Evolutionary conservation across 179 eudicot genomes (phyloP).

Genomic region (Beta lomatogona): DNA sequence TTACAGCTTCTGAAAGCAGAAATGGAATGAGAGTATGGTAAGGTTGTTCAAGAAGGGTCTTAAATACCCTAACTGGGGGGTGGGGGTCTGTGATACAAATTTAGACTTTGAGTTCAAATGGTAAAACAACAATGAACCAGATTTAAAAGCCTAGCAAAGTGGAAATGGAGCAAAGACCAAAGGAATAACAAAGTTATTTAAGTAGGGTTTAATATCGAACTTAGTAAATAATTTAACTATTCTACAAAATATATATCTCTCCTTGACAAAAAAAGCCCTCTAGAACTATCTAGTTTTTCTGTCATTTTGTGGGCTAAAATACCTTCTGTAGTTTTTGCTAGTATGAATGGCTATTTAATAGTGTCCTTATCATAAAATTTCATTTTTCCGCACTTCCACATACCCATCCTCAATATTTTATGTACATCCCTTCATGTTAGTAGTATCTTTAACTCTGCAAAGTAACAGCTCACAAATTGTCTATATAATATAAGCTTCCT

Average conservation of each 20-base stretch:
- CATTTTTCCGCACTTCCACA: background rate
- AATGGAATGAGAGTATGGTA: background rate
- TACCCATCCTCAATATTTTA: background rate
- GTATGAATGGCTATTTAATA: background rate
- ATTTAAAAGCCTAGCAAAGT: background rate
- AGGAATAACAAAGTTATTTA: background rate
- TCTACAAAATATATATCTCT: background rate
- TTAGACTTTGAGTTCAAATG: too few relatives aligned
- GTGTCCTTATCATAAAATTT: background rate
- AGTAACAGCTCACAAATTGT: conserved; percentile 21
- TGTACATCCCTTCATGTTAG: background rate
- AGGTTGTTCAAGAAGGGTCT: background rate
- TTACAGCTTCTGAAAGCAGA: background rate
- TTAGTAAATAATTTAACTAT: background rate
- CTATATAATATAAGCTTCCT: conserved; percentile 6
- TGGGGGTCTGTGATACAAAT: too few relatives aligned
- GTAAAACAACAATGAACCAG: too few relatives aligned
- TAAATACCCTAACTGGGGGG: background rate
- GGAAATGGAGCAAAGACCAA: background rate
- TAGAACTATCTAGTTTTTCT: background rate
- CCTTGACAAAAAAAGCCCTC: background rate
- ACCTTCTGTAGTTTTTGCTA: background rate
- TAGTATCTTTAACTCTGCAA: conserved; percentile 15
- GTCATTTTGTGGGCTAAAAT: background rate
- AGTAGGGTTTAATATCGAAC: background rate